Conservation (phyloP, 805 yeast genomes). For the Blastobotrys muscicola region DNA sequence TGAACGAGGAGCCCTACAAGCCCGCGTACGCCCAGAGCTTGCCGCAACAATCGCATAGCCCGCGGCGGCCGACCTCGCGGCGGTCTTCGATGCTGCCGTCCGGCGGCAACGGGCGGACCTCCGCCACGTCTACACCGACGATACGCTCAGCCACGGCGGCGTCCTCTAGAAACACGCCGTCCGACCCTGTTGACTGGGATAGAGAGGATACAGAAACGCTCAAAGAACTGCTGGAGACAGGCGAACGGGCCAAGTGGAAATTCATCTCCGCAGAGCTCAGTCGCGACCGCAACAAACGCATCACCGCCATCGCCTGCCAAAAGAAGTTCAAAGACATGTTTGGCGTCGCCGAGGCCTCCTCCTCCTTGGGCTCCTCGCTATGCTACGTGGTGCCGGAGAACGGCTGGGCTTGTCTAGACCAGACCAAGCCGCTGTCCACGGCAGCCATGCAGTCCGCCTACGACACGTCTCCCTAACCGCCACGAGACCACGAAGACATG, state of each 20-base stretch:
- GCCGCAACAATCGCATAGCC: no score
- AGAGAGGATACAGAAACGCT: slow-evolving; percentile 39
- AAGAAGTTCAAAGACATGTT: slow-evolving; percentile 46
- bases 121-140: no score
- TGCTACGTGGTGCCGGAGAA: slow-evolving; percentile 40
- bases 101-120: no score
- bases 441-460: slow-evolving; percentile 9
- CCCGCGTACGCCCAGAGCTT: no score
- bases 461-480: neutral
- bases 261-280: slow-evolving; percentile 37
- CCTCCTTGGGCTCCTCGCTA: slow-evolving; percentile 40
- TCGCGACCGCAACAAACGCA: slow-evolving; percentile 29
- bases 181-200: slow-evolving; percentile 26
- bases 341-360: slow-evolving; percentile 43
- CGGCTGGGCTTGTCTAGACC: slow-evolving; percentile 38
- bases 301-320: slow-evolving; percentile 44
- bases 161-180: slow-evolving; percentile 10
- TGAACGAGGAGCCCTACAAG: no score
- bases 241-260: slow-evolving; percentile 53
- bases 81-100: no score
- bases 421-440: slow-evolving; percentile 9
- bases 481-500: no score
- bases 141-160: neutral
- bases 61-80: no score
- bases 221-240: slow-evolving; percentile 38